Evolutionary conservation across 1,139 yeast genomes (phyloP), one percentile per base, ranked within the genome.

Genomic region (Kluyveromyces sp.): DNA sequence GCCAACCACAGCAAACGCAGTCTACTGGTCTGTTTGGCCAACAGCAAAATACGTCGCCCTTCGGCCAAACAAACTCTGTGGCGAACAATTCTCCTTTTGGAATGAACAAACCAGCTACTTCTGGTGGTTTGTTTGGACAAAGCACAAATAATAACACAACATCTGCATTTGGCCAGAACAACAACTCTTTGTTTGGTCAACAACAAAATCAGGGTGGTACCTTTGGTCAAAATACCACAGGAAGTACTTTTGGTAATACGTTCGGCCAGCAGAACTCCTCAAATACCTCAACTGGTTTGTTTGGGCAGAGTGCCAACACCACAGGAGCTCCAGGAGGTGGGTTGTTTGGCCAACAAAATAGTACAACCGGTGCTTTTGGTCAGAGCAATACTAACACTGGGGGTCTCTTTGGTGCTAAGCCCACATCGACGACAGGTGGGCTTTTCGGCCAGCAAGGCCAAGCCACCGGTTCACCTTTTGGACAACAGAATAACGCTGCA

Each of bases 11-110:
- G 15, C 19, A 34, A 36, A 39, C 25, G 44, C 44, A 36, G 40
- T 47, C 17, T 22, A 22, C 54, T 36, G 56, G 61, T 6, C 37
- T 60, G 17, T 65, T 65, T 52, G 68, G 67, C 3, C 56, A 57
- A 42, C 50, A 49, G 36, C 39, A 42, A 41, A 31, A 45, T 17
- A 43, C 39, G 18, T 36, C 47, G 12, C 43, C 44, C 17, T 48
- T 48, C 32, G 63, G 63, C n/a, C 51, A 49, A 34, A 40, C 49
- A 18, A 48, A 46, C 16, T 39, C 44, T 16, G 26, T 22, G 26
- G 42, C 48, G 26, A 43, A 47, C 20, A 49, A 39, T 29, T 47
- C 57, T 17, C 53, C 52, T 9, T 54, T 61, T 51, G 63, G 63
- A 3, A 48, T 50, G 44, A 54, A 49, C 42, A 55, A 51, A 38